Conservation (phyloP, 108 stramenopile species). For the Cyclostephanos invisitatus region DNA sequence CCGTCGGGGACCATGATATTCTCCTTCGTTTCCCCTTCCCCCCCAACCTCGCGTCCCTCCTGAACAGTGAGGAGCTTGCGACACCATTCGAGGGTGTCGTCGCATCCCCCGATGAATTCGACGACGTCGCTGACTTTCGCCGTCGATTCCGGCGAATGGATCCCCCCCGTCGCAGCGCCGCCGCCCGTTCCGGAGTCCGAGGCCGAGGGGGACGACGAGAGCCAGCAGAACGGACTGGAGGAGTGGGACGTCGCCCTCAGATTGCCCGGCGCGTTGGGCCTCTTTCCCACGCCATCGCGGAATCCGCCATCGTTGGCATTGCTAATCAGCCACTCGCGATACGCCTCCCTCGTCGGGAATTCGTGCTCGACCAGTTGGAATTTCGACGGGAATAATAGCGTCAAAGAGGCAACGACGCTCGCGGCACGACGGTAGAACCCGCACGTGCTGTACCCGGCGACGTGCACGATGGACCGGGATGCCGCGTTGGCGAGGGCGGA, state of each 20-base stretch:
- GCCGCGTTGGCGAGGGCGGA: slow-evolving; percentile 10
- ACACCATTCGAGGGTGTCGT: slow-evolving; percentile 79
- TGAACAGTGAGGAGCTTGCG: slow-evolving; percentile 47
- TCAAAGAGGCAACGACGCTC: slow-evolving; percentile 69
- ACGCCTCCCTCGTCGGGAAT: slow-evolving; percentile 67
- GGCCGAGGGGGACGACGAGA: slow-evolving; percentile 4
- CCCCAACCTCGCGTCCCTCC: background rate
- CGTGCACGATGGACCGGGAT: slow-evolving; percentile 21
- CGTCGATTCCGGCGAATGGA: too few species aligned
- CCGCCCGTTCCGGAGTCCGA: slow-evolving; percentile 1
- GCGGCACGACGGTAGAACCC: slow-evolving; percentile 83
- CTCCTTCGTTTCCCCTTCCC: background rate
- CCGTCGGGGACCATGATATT: slow-evolving; percentile 50
- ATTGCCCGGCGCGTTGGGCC: slow-evolving; percentile 13
- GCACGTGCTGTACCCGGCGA: slow-evolving; percentile 42
- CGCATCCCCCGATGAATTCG: slow-evolving; percentile 82
- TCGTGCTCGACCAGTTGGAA: slow-evolving; percentile 72
- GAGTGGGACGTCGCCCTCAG: slow-evolving; percentile 24
- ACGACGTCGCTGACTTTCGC: slow-evolving; percentile 52
- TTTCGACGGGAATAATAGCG: slow-evolving; percentile 76
- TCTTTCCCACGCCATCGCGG: slow-evolving; percentile 5
- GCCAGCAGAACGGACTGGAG: slow-evolving; percentile 73
- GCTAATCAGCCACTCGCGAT: slow-evolving; percentile 74
- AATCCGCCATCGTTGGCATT: slow-evolving; percentile 31
- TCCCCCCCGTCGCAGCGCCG: slow-evolving; percentile 25